Percentiles rank a stretch among this genome's conserved stretches.
These are phyloP conservation scores for Chaetomium fimeti DNA, from an alignment of 495 filamentous ascomycete species.

Conservation along the genomic window DNA sequence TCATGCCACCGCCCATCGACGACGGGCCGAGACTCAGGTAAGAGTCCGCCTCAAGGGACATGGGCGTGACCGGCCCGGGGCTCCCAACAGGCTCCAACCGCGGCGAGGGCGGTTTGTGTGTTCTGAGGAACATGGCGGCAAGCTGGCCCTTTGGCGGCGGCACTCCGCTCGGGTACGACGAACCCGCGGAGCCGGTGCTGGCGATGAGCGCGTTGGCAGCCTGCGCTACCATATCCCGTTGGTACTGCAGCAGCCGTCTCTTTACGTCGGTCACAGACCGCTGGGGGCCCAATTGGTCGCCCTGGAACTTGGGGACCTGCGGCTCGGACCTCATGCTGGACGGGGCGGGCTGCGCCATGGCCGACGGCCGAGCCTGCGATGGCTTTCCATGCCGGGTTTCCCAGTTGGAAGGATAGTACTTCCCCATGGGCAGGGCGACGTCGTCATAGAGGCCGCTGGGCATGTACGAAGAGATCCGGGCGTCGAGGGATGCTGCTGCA, in stretches of 20 bases:
- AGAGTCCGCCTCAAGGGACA: slow-evolving; percentile 61
- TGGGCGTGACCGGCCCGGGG: slow-evolving; percentile 74
- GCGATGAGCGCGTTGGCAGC: slow-evolving; percentile 44
- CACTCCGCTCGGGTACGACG: neutral
- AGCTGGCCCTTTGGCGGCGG: slow-evolving; percentile 11
- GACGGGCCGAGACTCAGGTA: slow-evolving; percentile 50
- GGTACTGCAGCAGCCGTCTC: slow-evolving; percentile 56
- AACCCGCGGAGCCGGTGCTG: slow-evolving; percentile 19
- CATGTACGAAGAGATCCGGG: slow-evolving; percentile 45
- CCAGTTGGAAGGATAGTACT: slow-evolving; percentile 57
- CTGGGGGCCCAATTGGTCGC: slow-evolving; percentile 22
- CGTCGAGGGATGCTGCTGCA: slow-evolving; percentile 28
- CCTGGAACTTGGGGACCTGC: slow-evolving; percentile 30
- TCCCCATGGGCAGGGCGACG: slow-evolving; percentile 49
- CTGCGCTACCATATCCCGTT: slow-evolving; percentile 59
- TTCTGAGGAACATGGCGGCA: slow-evolving; percentile 26
- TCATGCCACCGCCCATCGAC: neutral
- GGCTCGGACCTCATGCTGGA: slow-evolving; percentile 32
- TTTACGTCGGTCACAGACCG: slow-evolving; percentile 49
- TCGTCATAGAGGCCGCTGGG: slow-evolving; percentile 39
- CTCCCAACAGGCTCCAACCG: slow-evolving; percentile 66
- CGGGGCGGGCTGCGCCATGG: slow-evolving; percentile 20
- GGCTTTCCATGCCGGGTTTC: slow-evolving; percentile 36
- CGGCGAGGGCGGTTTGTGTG: slow-evolving; percentile 59
- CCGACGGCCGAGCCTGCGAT: slow-evolving; percentile 19